Base-by-base conservation (phyloP, 768 basidiomycete species). In the Tulasnella sp. region DNA sequence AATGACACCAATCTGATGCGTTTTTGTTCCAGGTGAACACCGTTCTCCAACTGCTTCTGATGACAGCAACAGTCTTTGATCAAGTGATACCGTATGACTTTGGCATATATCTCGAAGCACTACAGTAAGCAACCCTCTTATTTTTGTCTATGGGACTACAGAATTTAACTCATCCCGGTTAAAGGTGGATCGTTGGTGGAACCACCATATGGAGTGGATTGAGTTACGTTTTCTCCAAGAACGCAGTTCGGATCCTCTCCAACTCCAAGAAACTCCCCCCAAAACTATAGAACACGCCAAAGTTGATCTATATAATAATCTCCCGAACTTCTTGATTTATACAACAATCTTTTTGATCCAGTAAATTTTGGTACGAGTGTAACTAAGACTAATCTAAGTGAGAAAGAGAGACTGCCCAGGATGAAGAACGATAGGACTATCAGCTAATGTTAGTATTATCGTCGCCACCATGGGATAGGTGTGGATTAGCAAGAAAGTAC, bases 181-280 rank as follows among this genome's bases (percentile, higher is more conserved):
- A 6, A 50, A 98, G 93, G 61, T 84, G 74, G 75, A 70, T 81
- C 0, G 93, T 98, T 1, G 93, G 84, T 0, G 75, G 75, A 3
- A 95, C 93, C 5, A 99, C 93, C 1, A 69, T 96, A 24, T 88
- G 84, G 81, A 92, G 89, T 58, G 93, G 93, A 9, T 60, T 84
- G 41, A 85, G 84, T 16, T 89, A 89, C 59, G 58, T 89, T 5
- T 80, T 83, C 59, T 77, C 79, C 5, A 83, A 79, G 60, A 72
- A 81, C 54, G 83, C 81, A 0, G 79, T 88, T 37, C 77, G 76
- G 32, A 64, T 88, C 39, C 55, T 82, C 20, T 68, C 72, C 28
- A 60, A 66, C n/a, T n/a, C n/a, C n/a, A n/a, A n/a, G n/a, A n/a
- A 56, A 27, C 37, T 25, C 15, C 15, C 34, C 4, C 1, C 3